Percentiles rank a stretch among this genome's conserved stretches.
phyloP scores from a whole-genome alignment of 495 filamentous ascomycete species.

The Lasiosphaeriaceae sp. region DNA sequence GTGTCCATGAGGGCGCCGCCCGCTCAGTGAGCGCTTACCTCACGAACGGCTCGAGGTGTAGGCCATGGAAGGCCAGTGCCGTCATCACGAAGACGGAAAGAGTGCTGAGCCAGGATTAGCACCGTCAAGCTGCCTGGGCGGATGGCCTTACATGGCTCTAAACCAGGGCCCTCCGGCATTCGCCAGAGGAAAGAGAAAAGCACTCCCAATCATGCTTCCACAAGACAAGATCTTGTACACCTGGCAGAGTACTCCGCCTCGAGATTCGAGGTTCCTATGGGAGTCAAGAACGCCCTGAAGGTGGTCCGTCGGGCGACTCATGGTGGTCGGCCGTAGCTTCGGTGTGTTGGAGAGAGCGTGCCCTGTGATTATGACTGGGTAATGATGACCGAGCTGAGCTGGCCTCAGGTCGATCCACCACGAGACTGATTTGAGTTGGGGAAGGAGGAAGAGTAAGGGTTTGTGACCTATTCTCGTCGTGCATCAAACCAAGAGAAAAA shows the following conservation, averaged over 20 bases:
- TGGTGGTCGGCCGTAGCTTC: background rate
- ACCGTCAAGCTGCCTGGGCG: background rate
- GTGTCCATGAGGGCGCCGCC: background rate
- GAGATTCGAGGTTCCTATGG: background rate
- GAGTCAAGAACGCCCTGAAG: background rate
- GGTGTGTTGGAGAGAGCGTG: background rate
- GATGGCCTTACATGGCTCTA: constrained; percentile 26
- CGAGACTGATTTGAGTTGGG: too few species aligned
- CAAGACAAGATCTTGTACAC: constrained; percentile 24
- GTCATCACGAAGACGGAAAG: constrained; percentile 25
- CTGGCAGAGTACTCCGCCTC: background rate
- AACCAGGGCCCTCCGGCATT: constrained; percentile 21
- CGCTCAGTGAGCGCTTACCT: constrained; percentile 5
- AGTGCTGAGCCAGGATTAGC: constrained; percentile 18
- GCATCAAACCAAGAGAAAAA: background rate
- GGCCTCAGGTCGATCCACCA: background rate
- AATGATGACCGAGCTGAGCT: background rate
- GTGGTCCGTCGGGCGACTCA: constrained; percentile 9
- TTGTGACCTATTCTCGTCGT: background rate
- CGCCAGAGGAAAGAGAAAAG: constrained; percentile 27
- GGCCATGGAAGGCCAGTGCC: constrained; percentile 14
- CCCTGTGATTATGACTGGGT: background rate
- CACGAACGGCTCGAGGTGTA: constrained; percentile 18
- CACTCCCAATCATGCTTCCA: constrained; percentile 33
- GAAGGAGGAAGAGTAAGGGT: background rate